Conservation (phyloP, 768 basidiomycete species). For the Termitomyces sp. region DNA sequence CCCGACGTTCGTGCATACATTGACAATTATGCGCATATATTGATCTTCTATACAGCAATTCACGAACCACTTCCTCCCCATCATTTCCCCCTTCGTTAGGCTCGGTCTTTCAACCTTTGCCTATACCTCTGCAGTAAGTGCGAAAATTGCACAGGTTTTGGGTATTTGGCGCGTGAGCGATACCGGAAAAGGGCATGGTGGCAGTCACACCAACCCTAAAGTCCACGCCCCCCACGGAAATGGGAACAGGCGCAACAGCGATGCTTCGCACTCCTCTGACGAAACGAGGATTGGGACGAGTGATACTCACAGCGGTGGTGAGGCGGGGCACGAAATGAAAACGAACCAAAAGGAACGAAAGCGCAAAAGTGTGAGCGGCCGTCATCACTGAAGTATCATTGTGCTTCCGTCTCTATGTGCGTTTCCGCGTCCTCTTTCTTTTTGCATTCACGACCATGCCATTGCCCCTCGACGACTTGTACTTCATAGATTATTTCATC, state of each 20-base stretch:
- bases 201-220: background rate
- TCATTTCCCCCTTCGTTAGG: slow-evolving; percentile 14
- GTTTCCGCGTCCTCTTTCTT: background rate
- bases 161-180: slow-evolving; percentile 21
- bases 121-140: slow-evolving; percentile 15
- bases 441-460: background rate
- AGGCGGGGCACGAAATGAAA: background rate
- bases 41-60: slow-evolving; percentile 15
- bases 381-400: background rate
- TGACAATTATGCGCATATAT: background rate
- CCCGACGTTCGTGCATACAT: slow-evolving; percentile 19
- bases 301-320: background rate
- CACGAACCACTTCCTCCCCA: slow-evolving; percentile 16
- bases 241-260: background rate
- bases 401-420: background rate
- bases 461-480: background rate
- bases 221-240: background rate
- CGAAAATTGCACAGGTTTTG: slow-evolving; percentile 23
- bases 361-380: background rate
- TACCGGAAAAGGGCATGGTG: background rate
- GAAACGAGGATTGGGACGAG: background rate
- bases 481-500: background rate
- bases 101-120: slow-evolving; percentile 12
- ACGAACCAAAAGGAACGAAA: background rate
- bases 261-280: background rate